These are phyloP conservation scores for Xylaria nigripes DNA, from an alignment of 495 filamentous ascomycete species.

Conservation along the genomic window DNA sequence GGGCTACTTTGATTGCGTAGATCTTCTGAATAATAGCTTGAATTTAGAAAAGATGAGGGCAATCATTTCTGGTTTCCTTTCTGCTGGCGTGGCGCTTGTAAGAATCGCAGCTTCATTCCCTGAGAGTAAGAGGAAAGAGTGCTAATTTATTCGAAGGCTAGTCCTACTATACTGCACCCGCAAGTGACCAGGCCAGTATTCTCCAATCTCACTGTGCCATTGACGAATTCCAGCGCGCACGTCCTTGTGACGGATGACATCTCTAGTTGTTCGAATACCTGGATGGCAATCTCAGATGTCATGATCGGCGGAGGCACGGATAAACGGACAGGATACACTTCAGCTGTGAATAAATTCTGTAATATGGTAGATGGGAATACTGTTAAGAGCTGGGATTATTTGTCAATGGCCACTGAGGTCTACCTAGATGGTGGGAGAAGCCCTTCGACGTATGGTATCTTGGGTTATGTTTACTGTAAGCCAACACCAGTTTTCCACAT, in stretches of 20 bases:
- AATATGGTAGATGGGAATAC: slow-evolving; percentile 15
- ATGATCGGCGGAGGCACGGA: slow-evolving; percentile 22
- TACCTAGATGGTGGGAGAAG: slow-evolving; percentile 20
- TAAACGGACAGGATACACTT: slow-evolving; percentile 17
- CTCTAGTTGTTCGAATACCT: slow-evolving; percentile 22
- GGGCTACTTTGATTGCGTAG: neutral
- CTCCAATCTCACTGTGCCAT: neutral
- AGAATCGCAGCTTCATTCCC: neutral
- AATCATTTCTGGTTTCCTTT: neutral
- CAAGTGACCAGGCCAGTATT: neutral
- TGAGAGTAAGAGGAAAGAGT: neutral
- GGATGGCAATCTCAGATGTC: slow-evolving; percentile 24
- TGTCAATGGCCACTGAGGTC: slow-evolving; percentile 26
- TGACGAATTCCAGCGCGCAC: neutral
- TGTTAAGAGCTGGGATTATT: slow-evolving; percentile 20
- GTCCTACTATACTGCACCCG: neutral
- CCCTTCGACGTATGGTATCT: slow-evolving; percentile 18
- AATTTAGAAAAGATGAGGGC: neutral
- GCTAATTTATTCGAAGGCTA: slow-evolving; percentile 3
- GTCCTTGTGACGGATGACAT: slow-evolving; percentile 17
- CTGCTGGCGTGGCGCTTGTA: slow-evolving; percentile 2
- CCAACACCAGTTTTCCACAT: neutral
- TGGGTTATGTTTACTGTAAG: slow-evolving; percentile 27
- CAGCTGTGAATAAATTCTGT: slow-evolving; percentile 22
- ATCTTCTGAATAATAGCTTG: neutral